These are phyloP conservation scores for Chlamydomonas applanata DNA, from an alignment of 139 green algal species.

Conservation along the genomic window DNA sequence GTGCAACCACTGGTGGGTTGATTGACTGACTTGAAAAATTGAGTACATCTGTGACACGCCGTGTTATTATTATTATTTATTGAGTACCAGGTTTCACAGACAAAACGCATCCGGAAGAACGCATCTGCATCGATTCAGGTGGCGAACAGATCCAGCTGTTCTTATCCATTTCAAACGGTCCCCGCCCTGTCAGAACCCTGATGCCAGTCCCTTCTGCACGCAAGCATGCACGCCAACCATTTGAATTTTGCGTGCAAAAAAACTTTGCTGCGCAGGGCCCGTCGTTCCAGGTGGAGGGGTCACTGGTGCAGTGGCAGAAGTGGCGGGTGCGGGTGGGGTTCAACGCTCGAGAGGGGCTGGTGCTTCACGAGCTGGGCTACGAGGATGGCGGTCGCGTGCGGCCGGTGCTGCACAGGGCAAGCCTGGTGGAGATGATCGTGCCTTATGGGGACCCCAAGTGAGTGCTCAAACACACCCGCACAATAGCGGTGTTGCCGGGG, in stretches of 20 bases:
- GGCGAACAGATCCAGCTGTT: too few relatives aligned
- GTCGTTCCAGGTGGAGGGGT: slow-evolving; percentile 69
- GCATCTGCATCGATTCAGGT: too few relatives aligned
- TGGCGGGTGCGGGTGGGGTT: slow-evolving; percentile 87
- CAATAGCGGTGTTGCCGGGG: too few relatives aligned
- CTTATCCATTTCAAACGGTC: too few relatives aligned
- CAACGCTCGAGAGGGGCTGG: slow-evolving; percentile 86
- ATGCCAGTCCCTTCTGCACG: too few relatives aligned
- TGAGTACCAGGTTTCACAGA: too few relatives aligned
- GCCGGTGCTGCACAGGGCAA: slow-evolving; percentile 72
- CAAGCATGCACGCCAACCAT: too few relatives aligned
- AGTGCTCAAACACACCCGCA: background rate
- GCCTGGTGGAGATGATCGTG: slow-evolving; percentile 89
- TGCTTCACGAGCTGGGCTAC: slow-evolving; percentile 73
- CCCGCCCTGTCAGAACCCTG: too few relatives aligned
- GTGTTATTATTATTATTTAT: too few relatives aligned
- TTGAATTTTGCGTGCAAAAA: too few relatives aligned
- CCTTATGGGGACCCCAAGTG: slow-evolving; percentile 74
- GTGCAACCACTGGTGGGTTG: slow-evolving; percentile 38
- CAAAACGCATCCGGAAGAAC: background rate
- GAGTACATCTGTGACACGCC: too few relatives aligned
- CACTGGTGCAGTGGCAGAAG: slow-evolving; percentile 78
- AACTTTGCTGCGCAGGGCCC: slow-evolving; percentile 62
- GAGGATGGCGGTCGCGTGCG: slow-evolving; percentile 58
- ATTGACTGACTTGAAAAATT: too few relatives aligned